Evolutionary conservation across 192 early-diverging fungal genomes (phyloP), one percentile per base, ranked within the genome.

Genomic region (Coemansia sp.): DNA sequence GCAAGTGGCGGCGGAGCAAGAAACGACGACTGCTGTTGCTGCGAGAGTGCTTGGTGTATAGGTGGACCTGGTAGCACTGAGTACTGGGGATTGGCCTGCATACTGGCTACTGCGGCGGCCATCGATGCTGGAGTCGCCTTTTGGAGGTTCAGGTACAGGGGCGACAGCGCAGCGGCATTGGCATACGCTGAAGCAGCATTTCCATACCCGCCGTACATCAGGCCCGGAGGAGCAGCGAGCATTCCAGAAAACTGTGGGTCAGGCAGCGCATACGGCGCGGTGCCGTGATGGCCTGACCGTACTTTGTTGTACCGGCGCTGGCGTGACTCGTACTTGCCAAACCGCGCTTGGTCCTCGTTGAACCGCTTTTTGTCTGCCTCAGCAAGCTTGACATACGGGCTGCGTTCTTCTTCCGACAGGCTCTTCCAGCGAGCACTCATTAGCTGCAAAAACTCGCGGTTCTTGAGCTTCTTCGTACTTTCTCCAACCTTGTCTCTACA

Each of bases 391-490:
- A 72, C 29, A 54, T 74, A 83, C 0, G 82, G 82, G 21, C 62
- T 57, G 48, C 77, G 77, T 23, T 76, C 70, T 10, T 65, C 63
- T 11, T 76, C 74, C 5, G 73, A 38, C 67, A 83, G 64, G n/a
- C 23, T 35, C 49, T 80, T 79, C 82, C 82, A 83, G 15, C 73
- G 69, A 4, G 72, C 60, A 50, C 77, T 80, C 82, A 83, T 83
- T 56, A 83, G 65, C 64, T 72, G 76, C 41, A 83, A 38, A 67
- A 83, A 83, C 57, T 73, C 77, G 59, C 77, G 76, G 74, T 83
- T 83, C 60, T 83, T 83, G 57, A 83, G 73, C 45, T 59, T 61
- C 15, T 66, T 82, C 12, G 70, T 70, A 11, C 73, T 69, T 32
- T 76, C 74, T 11, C 72, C 74, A 5, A 72, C 73, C 61, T 70